A percentile compares a stretch with the other conserved stretches of the same genome.
Evolutionary conservation across 2,329 filamentous ascomycete species (phyloP).

Genomic region (Colletotrichum kahawae): DNA sequence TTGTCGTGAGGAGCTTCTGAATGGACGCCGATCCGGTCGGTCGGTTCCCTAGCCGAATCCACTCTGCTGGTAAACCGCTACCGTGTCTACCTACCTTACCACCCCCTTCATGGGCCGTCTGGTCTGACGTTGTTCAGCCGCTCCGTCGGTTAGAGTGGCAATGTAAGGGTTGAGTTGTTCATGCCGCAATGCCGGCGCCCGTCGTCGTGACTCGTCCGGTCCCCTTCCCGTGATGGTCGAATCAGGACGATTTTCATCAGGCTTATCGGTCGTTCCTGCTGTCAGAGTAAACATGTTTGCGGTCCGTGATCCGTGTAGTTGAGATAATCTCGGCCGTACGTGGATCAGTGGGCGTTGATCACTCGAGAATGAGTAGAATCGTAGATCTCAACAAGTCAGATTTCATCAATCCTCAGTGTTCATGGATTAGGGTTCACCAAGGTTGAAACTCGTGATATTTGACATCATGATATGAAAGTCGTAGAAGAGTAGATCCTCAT

Average conservation of each 20-base stretch:
- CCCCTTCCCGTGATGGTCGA: background rate
- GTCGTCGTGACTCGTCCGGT: background rate
- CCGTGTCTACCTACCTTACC: background rate
- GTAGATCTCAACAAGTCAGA: background rate
- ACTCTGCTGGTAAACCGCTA: background rate
- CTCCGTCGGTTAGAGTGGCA: background rate
- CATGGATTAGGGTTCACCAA: background rate
- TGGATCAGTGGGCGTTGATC: background rate
- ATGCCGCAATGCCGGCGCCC: background rate
- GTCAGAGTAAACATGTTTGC: background rate
- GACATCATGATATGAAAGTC: background rate
- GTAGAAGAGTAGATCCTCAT: constrained; percentile 6
- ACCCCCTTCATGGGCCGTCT: background rate
- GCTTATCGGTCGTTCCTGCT: background rate
- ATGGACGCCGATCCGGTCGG: background rate
- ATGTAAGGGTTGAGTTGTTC: background rate
- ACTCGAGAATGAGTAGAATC: fast-evolving
- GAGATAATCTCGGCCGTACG: background rate
- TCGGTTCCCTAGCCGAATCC: background rate
- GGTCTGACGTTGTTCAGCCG: background rate
- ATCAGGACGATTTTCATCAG: background rate
- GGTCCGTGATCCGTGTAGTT: background rate
- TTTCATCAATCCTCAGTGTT: background rate
- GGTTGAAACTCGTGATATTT: background rate
- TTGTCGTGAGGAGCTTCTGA: background rate